Evolutionary conservation across 106 monocot genomes (phyloP), one percentile per base, ranked within the genome.

Genomic region (Apostasia shenzhenica): DNA sequence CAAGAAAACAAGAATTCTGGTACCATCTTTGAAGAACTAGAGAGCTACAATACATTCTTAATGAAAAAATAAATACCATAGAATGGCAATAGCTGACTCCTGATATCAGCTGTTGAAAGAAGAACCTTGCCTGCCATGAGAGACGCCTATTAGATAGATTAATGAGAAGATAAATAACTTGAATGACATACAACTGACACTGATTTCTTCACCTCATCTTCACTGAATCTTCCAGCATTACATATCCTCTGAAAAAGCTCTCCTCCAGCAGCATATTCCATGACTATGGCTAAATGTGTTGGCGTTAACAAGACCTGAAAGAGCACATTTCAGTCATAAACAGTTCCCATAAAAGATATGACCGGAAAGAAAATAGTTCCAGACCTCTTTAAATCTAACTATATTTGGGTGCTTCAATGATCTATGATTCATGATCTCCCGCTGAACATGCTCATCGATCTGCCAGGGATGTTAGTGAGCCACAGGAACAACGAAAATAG

Each of bases 181-280:
- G 26, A 26, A 26, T 26, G 26, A 26, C 26, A 26, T 26, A 48
- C 49, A 41, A 10, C 13, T 53, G n/a, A 66, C 47, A 3, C 5
- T 14, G 26, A 14, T 11, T 64, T 67, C 63, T 9, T 43, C 69
- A 92, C 92, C 88, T 92, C 92, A 72, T 92, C 85, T 61, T 92
- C 92, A 46, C 85, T 81, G 66, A 92, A 92, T 74, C 85, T 80
- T 39, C 92, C 88, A 49, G 92, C 88, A 68, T 67, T 86, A 69
- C 92, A 88, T 65, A 92, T 92, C 68, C 81, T 85, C 58, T 83
- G 83, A 49, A 92, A 92, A n/a, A 92, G 82, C 69, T 92, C 92
- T 14, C 92, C 92, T 8, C 92, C 92, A 67, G 85, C 82, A 53
- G 92, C 92, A 70, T 92, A 92, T 66, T 92, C 92, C 92, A 92